Evolutionary conservation across 495 filamentous ascomycete species (phyloP).

Genomic region (Neurospora sp.): DNA sequence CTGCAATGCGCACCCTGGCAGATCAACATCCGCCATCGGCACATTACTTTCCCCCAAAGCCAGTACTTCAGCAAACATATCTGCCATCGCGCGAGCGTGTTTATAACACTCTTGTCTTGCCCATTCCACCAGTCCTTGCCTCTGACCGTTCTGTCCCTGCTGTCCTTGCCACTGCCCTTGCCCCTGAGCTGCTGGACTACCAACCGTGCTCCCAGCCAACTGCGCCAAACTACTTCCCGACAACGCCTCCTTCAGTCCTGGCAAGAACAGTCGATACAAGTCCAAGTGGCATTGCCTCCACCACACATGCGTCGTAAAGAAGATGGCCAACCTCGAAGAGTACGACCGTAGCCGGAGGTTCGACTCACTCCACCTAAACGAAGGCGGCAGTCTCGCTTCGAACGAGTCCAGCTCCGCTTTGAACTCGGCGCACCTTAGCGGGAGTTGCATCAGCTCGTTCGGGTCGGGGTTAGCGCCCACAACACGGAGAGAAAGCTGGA

Average conservation of each 20-base stretch:
- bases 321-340: conserved; percentile 35
- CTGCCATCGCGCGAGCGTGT: conserved; percentile 37
- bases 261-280: conserved; percentile 36
- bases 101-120: conserved; percentile 26
- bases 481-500: conserved; percentile 31
- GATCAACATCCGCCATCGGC: conserved; percentile 36
- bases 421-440: conserved; percentile 28
- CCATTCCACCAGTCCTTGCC: background rate
- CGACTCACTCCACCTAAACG: conserved; percentile 37
- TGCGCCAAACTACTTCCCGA: conserved; percentile 24
- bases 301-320: conserved; percentile 42
- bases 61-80: conserved; percentile 36
- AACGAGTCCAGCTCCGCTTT: conserved; percentile 34
- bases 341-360: conserved; percentile 41
- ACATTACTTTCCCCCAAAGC: conserved; percentile 24
- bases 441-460: conserved; percentile 29
- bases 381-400: conserved; percentile 33
- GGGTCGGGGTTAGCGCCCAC: conserved; percentile 18
- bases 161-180: background rate
- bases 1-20: conserved; percentile 39
- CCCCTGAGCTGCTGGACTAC: conserved; percentile 13
- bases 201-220: conserved; percentile 30
- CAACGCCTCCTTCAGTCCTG: conserved; percentile 33
- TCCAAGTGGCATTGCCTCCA: conserved; percentile 43
- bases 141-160: background rate